A percentile compares a stretch with the other conserved stretches of the same genome.
These are phyloP conservation scores for Bathelium albidoporum DNA, from an alignment of 495 filamentous ascomycete species.

Conservation along the genomic window DNA sequence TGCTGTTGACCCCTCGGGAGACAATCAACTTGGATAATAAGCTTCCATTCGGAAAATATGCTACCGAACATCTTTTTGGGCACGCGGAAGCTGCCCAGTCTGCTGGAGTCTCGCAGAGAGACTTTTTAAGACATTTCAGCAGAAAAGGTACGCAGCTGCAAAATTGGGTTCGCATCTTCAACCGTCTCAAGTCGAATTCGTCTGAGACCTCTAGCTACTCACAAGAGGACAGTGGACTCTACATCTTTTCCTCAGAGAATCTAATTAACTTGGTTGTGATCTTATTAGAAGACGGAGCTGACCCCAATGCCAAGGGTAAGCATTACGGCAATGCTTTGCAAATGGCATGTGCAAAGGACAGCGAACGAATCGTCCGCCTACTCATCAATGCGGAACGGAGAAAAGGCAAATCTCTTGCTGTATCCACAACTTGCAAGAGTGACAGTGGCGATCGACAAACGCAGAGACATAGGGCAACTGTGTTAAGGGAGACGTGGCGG, in stretches of 20 bases:
- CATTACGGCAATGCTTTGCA: conserved; percentile 6
- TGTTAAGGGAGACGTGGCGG: no score
- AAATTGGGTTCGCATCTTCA: not conserved
- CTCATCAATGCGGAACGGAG: conserved; percentile 10
- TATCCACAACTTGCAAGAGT: not conserved
- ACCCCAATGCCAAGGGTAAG: conserved; percentile 7
- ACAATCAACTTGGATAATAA: no score
- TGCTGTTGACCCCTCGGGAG: not conserved
- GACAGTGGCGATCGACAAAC: not conserved
- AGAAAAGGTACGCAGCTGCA: not conserved
- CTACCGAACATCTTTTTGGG: not conserved
- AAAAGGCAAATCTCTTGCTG: not conserved
- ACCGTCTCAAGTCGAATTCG: not conserved
- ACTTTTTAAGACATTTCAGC: not conserved
- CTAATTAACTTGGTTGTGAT: not conserved
- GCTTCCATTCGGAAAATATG: not conserved
- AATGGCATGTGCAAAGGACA: not conserved
- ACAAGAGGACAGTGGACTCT: not conserved
- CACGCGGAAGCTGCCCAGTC: not conserved
- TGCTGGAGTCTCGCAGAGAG: not conserved
- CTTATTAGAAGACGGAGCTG: not conserved
- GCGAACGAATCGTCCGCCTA: not conserved
- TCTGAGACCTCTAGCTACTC: not conserved
- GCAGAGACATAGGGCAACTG: no score
- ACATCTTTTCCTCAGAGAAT: not conserved